Conservation (phyloP, 345 rosid genomes). For the Turritis glabra region DNA sequence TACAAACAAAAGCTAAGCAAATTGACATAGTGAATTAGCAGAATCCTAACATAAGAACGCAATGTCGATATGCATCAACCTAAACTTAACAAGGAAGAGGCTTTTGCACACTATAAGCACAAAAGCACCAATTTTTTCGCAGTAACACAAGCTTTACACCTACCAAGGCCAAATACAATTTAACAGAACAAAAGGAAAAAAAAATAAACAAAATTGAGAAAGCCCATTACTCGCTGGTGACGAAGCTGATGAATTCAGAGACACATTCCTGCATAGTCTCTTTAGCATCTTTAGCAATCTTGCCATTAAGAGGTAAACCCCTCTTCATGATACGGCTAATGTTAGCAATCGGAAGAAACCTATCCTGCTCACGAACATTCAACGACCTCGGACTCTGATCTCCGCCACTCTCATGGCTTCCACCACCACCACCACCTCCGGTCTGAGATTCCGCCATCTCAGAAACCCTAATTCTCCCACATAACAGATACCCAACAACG, state of each 20-base stretch:
- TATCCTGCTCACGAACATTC: constrained; percentile 62
- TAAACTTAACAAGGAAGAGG: background rate
- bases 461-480: constrained; percentile 37
- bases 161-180: background rate
- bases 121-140: background rate
- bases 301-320: constrained; percentile 64
- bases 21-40: background rate
- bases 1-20: background rate
- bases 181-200: background rate
- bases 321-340: constrained; percentile 76
- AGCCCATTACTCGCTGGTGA: constrained; percentile 58
- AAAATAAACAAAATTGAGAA: background rate
- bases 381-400: constrained; percentile 77
- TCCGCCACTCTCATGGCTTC: constrained; percentile 81
- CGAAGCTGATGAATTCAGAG: constrained; percentile 73
- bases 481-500: background rate
- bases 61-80: background rate
- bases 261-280: constrained; percentile 79
- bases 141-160: background rate
- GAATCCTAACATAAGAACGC: background rate
- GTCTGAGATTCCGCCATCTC: constrained; percentile 46
- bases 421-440: constrained; percentile 81
- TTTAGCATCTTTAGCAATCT: constrained; percentile 71
- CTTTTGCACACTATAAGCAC: background rate
- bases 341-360: constrained; percentile 71